Evolutionary conservation across 306 rosid species (phyloP).

Genomic region (Heteromeles arbutifolia): DNA sequence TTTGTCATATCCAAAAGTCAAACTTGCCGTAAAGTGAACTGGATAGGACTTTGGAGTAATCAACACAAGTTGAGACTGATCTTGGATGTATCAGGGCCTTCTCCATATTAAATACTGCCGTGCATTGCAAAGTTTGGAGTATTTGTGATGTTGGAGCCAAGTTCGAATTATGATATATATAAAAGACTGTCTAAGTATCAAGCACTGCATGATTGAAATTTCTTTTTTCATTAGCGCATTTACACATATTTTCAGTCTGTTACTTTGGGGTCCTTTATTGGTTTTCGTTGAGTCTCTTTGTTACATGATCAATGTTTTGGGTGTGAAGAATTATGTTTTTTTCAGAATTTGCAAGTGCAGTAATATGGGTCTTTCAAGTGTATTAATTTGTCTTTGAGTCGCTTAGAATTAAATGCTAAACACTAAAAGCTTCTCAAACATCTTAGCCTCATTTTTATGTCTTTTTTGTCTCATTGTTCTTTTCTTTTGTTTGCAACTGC

Average conservation of each 20-base stretch:
- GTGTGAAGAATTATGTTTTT: background rate
- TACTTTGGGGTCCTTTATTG: background rate
- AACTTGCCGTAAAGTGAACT: too few relatives aligned
- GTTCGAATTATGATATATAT: background rate
- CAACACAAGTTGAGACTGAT: too few relatives aligned
- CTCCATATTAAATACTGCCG: too few relatives aligned
- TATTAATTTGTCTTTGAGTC: background rate
- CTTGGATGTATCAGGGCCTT: too few relatives aligned
- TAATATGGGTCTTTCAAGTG: background rate
- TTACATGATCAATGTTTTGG: background rate
- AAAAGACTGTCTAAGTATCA: background rate
- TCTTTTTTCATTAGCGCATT: too few relatives aligned
- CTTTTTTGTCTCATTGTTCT: constrained; percentile 13
- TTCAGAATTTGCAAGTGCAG: background rate
- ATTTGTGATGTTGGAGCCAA: background rate
- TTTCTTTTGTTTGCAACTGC: constrained; percentile 22
- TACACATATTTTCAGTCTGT: too few relatives aligned
- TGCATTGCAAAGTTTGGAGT: too few relatives aligned
- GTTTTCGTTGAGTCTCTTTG: background rate
- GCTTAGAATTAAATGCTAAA: background rate
- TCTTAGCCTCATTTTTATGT: background rate
- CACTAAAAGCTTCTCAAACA: background rate
- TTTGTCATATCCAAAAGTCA: too few relatives aligned
- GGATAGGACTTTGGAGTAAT: too few relatives aligned
- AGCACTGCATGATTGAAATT: too few relatives aligned